Evolutionary conservation across 2,329 filamentous ascomycete genomes (phyloP), one percentile per base, ranked within the genome.

Genomic region (Talaromyces atroroseus): DNA sequence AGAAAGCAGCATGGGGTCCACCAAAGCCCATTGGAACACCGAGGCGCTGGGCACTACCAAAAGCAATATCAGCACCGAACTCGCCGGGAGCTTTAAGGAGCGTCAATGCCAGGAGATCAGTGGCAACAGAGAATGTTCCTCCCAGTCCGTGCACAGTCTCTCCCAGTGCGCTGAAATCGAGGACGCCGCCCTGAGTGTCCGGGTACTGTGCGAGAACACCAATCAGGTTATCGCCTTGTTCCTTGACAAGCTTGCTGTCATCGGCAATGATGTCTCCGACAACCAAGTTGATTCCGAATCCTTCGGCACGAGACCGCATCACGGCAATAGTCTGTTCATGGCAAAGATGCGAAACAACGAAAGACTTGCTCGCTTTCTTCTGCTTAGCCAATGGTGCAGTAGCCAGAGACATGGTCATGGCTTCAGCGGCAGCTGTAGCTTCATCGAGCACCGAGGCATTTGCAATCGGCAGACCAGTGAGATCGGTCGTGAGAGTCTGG

Each of bases 1-100:
- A 96, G 82, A 97, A 97, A 18, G 92, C 92, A 24, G 92, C 92
- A 68, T 96, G 92, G n/a, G 92, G 92, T 20, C 92, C 92, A 66
- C 92, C 92, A 65, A 87, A 95, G 50, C 92, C 92, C 68, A 96
- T 84, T 2, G 92, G 92, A 12, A 97, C 89, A 71, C 92, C 92
- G 60, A 96, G 88, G 58, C 92, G 81, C 76, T 97, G 92, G 16
- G 92, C 86, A 67, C 87, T 96, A 63, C 92, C 92, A 69, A 97
- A 95, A 5, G 92, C 92, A 65, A 97, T 90, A 69, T 97, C 92
- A 21, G 92, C 92, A 44, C 92, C 92, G 75, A 92, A 96, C 69
- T 96, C 92, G 49, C 92, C 92, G 0, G 92, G 92, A 1, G 92
- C 89, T 51, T 89, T 94, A 51, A 96, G 81, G 11, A 95, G 75